Evolutionary conservation across 2,329 filamentous ascomycete species (phyloP), one percentile per base, ranked within the genome.

Genomic region (Chaetomium globosum): DNA sequence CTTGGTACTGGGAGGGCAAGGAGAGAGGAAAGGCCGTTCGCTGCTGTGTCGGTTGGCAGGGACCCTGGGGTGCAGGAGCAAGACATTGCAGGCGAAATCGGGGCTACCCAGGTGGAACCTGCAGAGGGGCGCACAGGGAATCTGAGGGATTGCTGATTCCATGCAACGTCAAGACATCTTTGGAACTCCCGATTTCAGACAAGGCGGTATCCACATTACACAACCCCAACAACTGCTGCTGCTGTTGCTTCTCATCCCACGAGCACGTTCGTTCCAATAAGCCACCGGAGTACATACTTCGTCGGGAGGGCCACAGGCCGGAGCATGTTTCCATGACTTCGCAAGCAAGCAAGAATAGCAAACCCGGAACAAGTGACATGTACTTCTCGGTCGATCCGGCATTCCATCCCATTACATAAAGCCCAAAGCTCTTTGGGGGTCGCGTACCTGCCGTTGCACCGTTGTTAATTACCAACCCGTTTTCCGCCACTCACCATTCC

Each of bases 361-460:
- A 61, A 23, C 33, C 60, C 21, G 43, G 16, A 12, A 5, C 39
- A 43, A 16, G 39, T 16, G 3, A 16, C 8, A 12, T 12, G 39
- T 62, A 26, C n/a, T 56, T 63, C 28, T 57, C 60, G 23, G 60
- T 49, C 26, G 33, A 55, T 55, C 57, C 30, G 28, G 28, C 43
- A 28, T 19, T 10, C 26, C 39, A 30, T 62, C 23, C 26, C 51
- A 56, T 58, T 58, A 61, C 63, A 53, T 61, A 65, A 65, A 54
- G 36, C 33, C 19, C 53, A 21, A 23, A 56, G n/a, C 2, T 26
- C 61, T 58, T 53, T 59, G 53, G 28, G 52, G 53, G 60, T 30
- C 31, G n/a, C 43, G 43, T 52, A 36, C 26, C 21, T 48, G 49
- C 23, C 10, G 33, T 23, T 33, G 46, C 31, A 23, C 23, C 16